Evolutionary conservation across 176 grass and related monocot genomes (phyloP), one percentile per base, ranked within the genome.

Genomic region (Eragrostis curvula): DNA sequence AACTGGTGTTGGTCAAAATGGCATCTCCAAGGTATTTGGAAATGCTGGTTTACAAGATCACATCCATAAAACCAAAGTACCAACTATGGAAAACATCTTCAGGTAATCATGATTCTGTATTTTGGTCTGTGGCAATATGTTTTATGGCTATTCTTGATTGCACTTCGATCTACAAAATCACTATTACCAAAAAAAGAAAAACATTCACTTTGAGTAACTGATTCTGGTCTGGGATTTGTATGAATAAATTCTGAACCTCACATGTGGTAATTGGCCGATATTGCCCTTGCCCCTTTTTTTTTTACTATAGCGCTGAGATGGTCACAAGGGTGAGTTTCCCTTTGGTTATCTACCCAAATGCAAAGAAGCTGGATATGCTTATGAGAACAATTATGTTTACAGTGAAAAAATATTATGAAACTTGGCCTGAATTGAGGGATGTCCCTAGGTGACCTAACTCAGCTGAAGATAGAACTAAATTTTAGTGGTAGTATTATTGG

Each of bases 101-200:
- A 87, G 81, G 85, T 88, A 83, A 87, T 27, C 36, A 48, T 55
- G 48, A 69, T 69, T 83, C 13, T 79, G 9, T 70, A 36, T n/a
- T 13, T 9, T 79, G 17, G 20, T 59, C 42, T 87, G 46, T 68
- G 51, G 5, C 52, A 53, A 12, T 80, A 44, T 89, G 24, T 52
- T 85, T 36, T 52, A 44, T 56, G 21, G 11, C 65, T 14, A 21
- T 71, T 70, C 55, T 82, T 70, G 12, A 27, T 78, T 55, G 25
- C 66, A 58, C 8, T 51, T 82, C 75, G n/a, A 36, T 36, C 3
- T 36, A n/a, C n/a, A n/a, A n/a, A n/a, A n/a, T n/a, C n/a, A n/a
- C n/a, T n/a, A n/a, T n/a, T n/a, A n/a, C 32, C 32, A 2, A 36
- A 36, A 36, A 36, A 36, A 36, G 4, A 36, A 70, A 53, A 28